These are phyloP conservation scores for Aspergillus sp. DNA, from an alignment of 2,329 filamentous ascomycete species.

Conservation along the genomic window DNA sequence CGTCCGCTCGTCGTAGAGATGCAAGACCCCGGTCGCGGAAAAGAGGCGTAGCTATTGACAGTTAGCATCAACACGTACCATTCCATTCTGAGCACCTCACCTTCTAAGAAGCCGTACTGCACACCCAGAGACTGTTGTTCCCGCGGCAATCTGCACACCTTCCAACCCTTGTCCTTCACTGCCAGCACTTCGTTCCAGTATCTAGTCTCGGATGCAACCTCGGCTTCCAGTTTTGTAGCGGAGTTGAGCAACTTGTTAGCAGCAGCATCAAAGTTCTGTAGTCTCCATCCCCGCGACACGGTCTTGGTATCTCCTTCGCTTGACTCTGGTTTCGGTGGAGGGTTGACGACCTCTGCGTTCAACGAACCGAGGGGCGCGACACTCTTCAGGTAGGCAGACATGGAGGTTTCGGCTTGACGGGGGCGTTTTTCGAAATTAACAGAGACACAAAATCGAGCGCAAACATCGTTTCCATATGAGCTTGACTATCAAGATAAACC, in stretches of 20 bases:
- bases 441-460: slow-evolving; percentile 80
- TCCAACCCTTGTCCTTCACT: slow-evolving; percentile 81
- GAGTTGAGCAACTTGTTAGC: slow-evolving; percentile 70
- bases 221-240: slow-evolving; percentile 66
- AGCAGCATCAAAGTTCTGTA: slow-evolving; percentile 70
- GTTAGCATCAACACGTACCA: slow-evolving; percentile 1
- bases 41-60: slow-evolving; percentile 44
- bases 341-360: slow-evolving; percentile 60
- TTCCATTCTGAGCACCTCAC: slow-evolving; percentile 29
- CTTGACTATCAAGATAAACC: slow-evolving; percentile 25
- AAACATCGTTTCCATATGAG: slow-evolving; percentile 51
- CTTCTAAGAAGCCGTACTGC: slow-evolving; percentile 82
- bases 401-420: slow-evolving; percentile 61
- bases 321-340: slow-evolving; percentile 55
- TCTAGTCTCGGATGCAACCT: slow-evolving; percentile 72
- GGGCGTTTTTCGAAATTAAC: slow-evolving; percentile 75
- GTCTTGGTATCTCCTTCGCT: slow-evolving; percentile 50
- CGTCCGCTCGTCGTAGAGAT: slow-evolving; percentile 67
- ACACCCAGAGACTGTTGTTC: slow-evolving; percentile 74
- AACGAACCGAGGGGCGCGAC: slow-evolving; percentile 70
- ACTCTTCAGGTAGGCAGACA: slow-evolving; percentile 67
- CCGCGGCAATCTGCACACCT: slow-evolving; percentile 69
- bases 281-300: slow-evolving; percentile 65
- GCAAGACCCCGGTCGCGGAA: slow-evolving; percentile 72
- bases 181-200: slow-evolving; percentile 87